Conservation (phyloP, 352 stramenopile species). For the Phytopythium ostracodes region DNA sequence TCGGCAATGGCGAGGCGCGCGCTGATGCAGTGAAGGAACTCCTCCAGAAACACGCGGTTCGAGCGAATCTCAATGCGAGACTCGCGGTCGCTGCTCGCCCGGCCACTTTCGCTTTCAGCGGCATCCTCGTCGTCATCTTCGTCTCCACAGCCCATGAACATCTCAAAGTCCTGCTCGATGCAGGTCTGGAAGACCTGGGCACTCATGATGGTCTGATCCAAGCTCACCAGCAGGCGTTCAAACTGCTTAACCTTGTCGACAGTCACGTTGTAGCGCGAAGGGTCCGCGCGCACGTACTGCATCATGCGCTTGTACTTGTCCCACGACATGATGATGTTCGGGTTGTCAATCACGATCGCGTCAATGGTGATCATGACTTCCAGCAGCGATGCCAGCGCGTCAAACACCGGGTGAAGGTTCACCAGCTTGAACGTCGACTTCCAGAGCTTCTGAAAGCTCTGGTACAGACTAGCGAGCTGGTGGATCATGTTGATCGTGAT, state of each 20-base stretch:
- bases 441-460: constrained; percentile 86
- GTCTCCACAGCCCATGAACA: constrained; percentile 57
- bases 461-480: constrained; percentile 83
- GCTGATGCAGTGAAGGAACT: constrained; percentile 85
- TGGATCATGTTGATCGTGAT: constrained; percentile 91
- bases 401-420: constrained; percentile 77
- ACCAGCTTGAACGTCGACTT: constrained; percentile 88
- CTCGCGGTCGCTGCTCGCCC: constrained; percentile 57
- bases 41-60: constrained; percentile 83
- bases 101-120: constrained; percentile 47
- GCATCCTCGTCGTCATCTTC: constrained; percentile 60
- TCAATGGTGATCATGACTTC: constrained; percentile 89
- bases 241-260: constrained; percentile 84
- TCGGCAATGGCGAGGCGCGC: constrained; percentile 57
- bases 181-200: constrained; percentile 84
- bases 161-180: constrained; percentile 89
- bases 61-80: constrained; percentile 79
- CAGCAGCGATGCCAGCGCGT: constrained; percentile 70
- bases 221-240: constrained; percentile 77
- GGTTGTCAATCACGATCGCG: constrained; percentile 86
- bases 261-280: constrained; percentile 75
- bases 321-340: constrained; percentile 82
- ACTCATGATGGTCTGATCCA: constrained; percentile 89
- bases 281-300: constrained; percentile 84
- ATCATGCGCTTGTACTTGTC: constrained; percentile 92